A percentile compares a stretch with the other conserved stretches of the same genome.
Conservation (phyloP, 129 eudicot species). For the Scalesia atractyloides region DNA sequence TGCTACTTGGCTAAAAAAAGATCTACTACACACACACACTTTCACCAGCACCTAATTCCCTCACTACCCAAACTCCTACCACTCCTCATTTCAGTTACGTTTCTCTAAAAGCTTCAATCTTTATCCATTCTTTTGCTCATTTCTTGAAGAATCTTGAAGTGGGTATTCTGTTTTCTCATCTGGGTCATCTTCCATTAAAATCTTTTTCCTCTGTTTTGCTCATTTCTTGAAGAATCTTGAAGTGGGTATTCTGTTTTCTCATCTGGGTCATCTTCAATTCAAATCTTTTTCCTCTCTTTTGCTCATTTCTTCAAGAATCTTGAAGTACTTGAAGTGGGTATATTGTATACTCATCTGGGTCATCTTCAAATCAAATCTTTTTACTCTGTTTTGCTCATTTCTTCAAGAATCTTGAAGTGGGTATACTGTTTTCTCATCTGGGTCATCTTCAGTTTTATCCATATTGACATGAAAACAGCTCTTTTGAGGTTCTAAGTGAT, state of each 20-base stretch:
- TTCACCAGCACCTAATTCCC: constrained; percentile 37
- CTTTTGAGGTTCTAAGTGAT: constrained; percentile 42
- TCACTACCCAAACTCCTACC: constrained; percentile 32
- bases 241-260: constrained; percentile 26
- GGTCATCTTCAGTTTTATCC: constrained; percentile 7
- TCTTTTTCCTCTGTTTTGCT: neutral
- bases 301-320: constrained; percentile 20
- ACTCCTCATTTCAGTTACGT: constrained; percentile 9
- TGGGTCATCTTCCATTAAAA: constrained; percentile 14
- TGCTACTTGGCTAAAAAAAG: neutral
- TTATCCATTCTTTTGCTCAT: neutral
- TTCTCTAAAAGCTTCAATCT: constrained; percentile 20
- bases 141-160: constrained; percentile 28
- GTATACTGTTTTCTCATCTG: constrained; percentile 34
- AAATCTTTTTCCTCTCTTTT: neutral
- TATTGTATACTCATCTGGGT: constrained; percentile 35
- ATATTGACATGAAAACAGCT: constrained; percentile 23
- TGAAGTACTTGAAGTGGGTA: constrained; percentile 21
- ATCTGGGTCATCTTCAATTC: constrained; percentile 25
- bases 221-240: constrained; percentile 23
- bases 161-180: constrained; percentile 29
- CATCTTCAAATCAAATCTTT: neutral
- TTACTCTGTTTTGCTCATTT: neutral
- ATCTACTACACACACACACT: constrained; percentile 3
- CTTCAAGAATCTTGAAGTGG: constrained; percentile 22